Base-by-base conservation (phyloP, 805 yeast species). In the Ogataea sp. region DNA sequence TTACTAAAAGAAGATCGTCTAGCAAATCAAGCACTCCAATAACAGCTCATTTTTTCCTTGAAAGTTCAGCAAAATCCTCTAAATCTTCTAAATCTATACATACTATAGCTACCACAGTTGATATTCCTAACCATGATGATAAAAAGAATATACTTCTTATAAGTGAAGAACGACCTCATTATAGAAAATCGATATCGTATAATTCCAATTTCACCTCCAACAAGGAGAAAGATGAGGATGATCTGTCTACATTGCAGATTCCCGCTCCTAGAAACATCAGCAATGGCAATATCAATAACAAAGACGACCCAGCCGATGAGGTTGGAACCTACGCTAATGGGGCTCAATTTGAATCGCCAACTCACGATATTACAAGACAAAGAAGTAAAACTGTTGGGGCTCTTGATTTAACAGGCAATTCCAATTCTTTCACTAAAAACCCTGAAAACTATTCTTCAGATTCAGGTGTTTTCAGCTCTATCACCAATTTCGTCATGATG, bases 311-410 rank as follows among this genome's bases (percentile, higher is more conserved):
- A 16, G 32, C 6, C 7, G 16, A 14, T 16, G 20, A 13, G 9
- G 32, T 18, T 6, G 20, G 21, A 13, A 10, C 9, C n/a, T n/a
- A n/a, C n/a, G n/a, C n/a, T n/a, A n/a, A n/a, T n/a, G n/a, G n/a
- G n/a, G n/a, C 31, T 15, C 17, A 14, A 13, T 9, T 28, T 23
- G n/a, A n/a, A n/a, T n/a, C n/a, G 7, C 30, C 18, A 46, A 26
- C 46, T 6, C 25, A 30, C 16, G 39, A 35, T 16, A 43, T 52
- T 26, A 20, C 49, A 6, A 44, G 65, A 37, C 60, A 58, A 33
- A 40, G 65, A 27, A 57, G 64, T n/a, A 52, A 51, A 40, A 61
- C 65, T 1, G 37, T 61, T 34, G 55, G 56, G 36, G 55, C 56
- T 1, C 30, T 52, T 9, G 57, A 59, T 17, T 40, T 40, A 14